Percentiles rank a stretch among this genome's conserved stretches.
These are phyloP conservation scores for Phlyctochytrium arcticum DNA, from an alignment of 192 early-diverging fungal genomes.

Conservation along the genomic window DNA sequence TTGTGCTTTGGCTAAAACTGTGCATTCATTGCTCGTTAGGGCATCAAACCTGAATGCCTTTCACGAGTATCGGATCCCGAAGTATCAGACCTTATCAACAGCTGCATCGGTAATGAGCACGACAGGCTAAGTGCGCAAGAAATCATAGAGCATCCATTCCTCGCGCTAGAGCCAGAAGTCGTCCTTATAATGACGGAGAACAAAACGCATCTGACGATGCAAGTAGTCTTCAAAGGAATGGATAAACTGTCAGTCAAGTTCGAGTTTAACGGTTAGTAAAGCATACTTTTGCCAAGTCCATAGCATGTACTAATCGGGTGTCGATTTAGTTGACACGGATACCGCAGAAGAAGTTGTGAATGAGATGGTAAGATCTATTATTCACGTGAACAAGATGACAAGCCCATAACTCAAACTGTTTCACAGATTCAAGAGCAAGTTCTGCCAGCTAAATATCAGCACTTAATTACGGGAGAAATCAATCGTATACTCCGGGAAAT, in stretches of 20 bases:
- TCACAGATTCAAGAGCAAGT: constrained; percentile 81
- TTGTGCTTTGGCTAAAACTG: neutral
- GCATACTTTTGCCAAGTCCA: too few relatives aligned
- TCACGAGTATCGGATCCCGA: constrained; percentile 58
- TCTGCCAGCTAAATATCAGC: constrained; percentile 65
- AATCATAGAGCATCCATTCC: constrained; percentile 69
- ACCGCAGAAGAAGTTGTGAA: constrained; percentile 76
- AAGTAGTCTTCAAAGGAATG: constrained; percentile 74
- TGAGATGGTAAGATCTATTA: constrained; percentile 63
- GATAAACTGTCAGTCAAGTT: constrained; percentile 79
- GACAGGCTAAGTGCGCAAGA: constrained; percentile 67
- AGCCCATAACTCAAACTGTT: too few relatives aligned
- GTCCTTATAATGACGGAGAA: constrained; percentile 57
- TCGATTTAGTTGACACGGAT: constrained; percentile 56
- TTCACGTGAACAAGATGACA: neutral
- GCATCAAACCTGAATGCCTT: constrained; percentile 70
- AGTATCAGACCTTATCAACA: constrained; percentile 59
- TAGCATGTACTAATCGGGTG: neutral
- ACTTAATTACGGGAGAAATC: constrained; percentile 76
- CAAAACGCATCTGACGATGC: constrained; percentile 64
- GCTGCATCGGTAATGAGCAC: constrained; percentile 61
- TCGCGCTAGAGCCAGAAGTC: constrained; percentile 73
- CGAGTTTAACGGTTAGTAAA: constrained; percentile 71
- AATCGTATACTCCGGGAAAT: constrained; percentile 77
- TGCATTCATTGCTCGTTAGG: constrained; percentile 34